Evolutionary conservation across 2,329 filamentous ascomycete genomes (phyloP), one percentile per base, ranked within the genome.

Genomic region (Uncinocarpus reesii): DNA sequence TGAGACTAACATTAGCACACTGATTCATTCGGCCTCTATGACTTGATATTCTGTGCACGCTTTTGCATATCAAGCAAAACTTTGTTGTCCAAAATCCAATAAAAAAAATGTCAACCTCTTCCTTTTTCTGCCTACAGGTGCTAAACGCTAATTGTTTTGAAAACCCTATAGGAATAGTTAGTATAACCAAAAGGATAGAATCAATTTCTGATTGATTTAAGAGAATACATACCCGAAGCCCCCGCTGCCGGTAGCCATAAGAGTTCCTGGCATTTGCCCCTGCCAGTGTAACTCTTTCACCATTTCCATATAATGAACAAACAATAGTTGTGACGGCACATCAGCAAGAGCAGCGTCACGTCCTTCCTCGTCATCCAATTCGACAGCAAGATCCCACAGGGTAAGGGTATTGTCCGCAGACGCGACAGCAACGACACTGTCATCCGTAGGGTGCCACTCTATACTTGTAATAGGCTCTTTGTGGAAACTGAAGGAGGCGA

Each of bases 211-310:
- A n/a, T n/a, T n/a, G n/a, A n/a, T n/a, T n/a, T n/a, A n/a, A 47
- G 42, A 26, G 23, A 28, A 37, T 20, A 68, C 73, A 58, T 67
- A 76, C 74, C 77, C 77, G 68, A 98, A 95, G 44, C 81, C 80
- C 67, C 82, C 82, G 60, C 88, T 84, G 7, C 92, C 92, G 0
- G 92, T 98, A 1, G 87, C 88, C 69, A 96, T 82, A 52, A 96
- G 70, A 28, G 81, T 81, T 24, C 92, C 92, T 0, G 87, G 85
- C 63, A 96, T 95, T 71, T 98, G 92, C 28, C 84, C 85, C 70
- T 96, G 90, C 90, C 92, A 98, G 70, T 98, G 92, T 31, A 89
- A 71, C 70, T 98, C 92, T 77, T 95, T 96, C 49, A 88, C 88
- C 58, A 86, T 82, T 60, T 93, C 84, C 72, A 93, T 87, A 65